Base-by-base conservation (phyloP, 345 rosid species). In the Adansonia digitata region DNA sequence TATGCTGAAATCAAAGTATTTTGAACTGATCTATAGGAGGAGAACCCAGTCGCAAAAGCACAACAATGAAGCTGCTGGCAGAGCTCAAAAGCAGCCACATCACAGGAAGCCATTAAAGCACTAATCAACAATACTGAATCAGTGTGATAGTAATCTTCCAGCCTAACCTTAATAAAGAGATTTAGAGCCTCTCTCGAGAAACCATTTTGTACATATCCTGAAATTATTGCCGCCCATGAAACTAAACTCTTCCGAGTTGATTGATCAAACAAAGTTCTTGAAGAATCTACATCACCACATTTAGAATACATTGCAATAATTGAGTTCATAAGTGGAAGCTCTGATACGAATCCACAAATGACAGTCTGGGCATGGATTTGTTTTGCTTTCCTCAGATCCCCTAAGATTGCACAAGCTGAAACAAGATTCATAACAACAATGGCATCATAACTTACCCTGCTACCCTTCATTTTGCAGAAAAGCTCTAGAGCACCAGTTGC, bases 201-300 rank as follows among this genome's bases (percentile, higher is more conserved):
- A 46, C 84, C 85, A 63, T 82, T 81, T 48, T 83, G 79, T 7
- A 62, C 71, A 22, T 24, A 82, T 34, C 85, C 86, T 11, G 87
- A 85, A 79, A 85, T 80, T 51, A 87, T 73, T 1, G 78, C 86
- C 2, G 86, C 77, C 91, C 87, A 87, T 14, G 91, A 83, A 79
- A 82, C 83, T 46, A 80, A 57, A 76, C 84, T 84, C 73, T 61
- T 83, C 57, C 45, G 65, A 17, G 31, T 62, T 46, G 68, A 66
- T 53, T 53, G 78, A 79, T 84, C 62, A 77, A 83, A 87, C 35
- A 85, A 67, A 35, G 56, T 43, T 76, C 48, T 79, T 4, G 85
- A 83, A 73, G 79, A 79, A 77, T 63, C 81, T 24, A 85, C 75
- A 46, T 85, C 80, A 12, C 85, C 77, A 51, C 83, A 82, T 69